These are phyloP conservation scores for Stephania japonica DNA, from an alignment of 164 flowering plant genomes.

Conservation along the genomic window DNA sequence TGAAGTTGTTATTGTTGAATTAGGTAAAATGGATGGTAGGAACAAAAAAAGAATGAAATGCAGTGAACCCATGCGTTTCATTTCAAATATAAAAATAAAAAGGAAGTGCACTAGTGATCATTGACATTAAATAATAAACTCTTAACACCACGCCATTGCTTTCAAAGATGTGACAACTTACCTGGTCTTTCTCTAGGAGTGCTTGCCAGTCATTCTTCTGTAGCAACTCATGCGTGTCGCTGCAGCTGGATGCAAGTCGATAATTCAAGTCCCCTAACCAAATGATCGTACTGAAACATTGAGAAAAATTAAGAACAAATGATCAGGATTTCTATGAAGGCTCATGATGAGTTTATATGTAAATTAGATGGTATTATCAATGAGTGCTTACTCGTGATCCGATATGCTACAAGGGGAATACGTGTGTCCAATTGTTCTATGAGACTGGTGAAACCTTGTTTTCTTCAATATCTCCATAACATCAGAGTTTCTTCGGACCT, in stretches of 20 bases:
- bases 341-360: background rate
- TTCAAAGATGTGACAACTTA: conserved; percentile 9
- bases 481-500: conserved; percentile 59
- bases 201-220: conserved; percentile 66
- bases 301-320: background rate
- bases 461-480: conserved; percentile 67
- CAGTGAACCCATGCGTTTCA: background rate
- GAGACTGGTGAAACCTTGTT: conserved; percentile 53
- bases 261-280: conserved; percentile 95
- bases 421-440: conserved; percentile 19
- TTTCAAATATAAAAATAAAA: background rate
- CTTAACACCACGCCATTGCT: background rate
- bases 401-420: conserved; percentile 45
- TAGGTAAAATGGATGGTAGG: too few species aligned
- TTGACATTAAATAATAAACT: too few species aligned
- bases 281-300: conserved; percentile 47
- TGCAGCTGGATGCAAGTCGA: conserved; percentile 43
- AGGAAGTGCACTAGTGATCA: background rate
- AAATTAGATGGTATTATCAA: background rate
- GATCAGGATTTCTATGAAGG: background rate
- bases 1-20: too few species aligned
- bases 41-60: background rate
- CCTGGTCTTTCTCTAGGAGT: conserved; percentile 81
- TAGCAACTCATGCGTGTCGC: conserved; percentile 44
- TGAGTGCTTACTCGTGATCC: conserved; percentile 37